Base-by-base conservation (phyloP, 129 eudicot species). In the Erigeron canadensis region DNA sequence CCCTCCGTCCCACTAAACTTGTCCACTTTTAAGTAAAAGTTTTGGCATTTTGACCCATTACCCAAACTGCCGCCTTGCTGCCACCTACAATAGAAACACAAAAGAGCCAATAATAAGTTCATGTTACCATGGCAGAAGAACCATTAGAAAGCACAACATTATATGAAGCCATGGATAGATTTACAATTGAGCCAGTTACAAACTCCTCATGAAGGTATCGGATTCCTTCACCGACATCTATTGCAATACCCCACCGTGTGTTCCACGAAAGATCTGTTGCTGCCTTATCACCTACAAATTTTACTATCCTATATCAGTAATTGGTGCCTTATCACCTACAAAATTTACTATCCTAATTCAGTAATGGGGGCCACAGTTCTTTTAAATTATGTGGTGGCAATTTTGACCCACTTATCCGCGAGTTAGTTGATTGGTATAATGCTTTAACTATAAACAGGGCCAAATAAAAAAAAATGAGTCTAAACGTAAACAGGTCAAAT, bases 131-230 rank as follows among this genome's bases (percentile, higher is more conserved):
- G 50, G 77, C 67, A 43, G 77, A 76, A 34, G 71, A 76, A 46
- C 63, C 72, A 50, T 48, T 22, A 58, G n/a, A 44, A 19, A 84
- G 55, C 8, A 63, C 77, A 56, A 84, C 69, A 1, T 64, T 54
- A 61, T 45, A 43, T 1, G 88, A 73, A 73, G 57, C 51, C 69
- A 84, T 3, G 8, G 72, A 63, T 22, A 84, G 64, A 62, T 84
- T 73, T 28, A 69, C 88, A 3, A 84, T 80, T 18, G 83, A 82
- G 12, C 85, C 88, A 57, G 80, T 83, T 28, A 47, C 77, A 65
- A 82, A 80, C 60, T 84, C 88, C 69, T 84, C 85, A 10, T 84
- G 88, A 70, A 84, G 83, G 64, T 80, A 84, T 21, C 77, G 80
- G 39, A 84, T 50, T 38, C 63, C 82, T 58, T 73, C 75, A 64